These are phyloP conservation scores for Globisporangium nagaii DNA, from an alignment of 352 stramenopile genomes.

Conservation along the genomic window DNA sequence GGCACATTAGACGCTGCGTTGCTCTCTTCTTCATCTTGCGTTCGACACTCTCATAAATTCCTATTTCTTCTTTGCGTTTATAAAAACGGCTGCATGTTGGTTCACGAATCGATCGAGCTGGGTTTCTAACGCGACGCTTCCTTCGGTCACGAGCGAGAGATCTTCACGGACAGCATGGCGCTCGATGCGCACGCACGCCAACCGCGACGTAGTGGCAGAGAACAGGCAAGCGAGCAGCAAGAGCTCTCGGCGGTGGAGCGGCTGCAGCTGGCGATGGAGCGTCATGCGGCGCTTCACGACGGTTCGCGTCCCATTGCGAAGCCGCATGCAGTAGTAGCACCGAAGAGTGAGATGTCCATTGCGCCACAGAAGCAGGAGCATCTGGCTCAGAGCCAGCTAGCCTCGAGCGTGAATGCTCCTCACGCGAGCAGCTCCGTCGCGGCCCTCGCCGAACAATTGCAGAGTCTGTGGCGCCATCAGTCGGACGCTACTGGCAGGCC, in stretches of 20 bases:
- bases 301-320: background rate
- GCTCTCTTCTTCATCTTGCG: background rate
- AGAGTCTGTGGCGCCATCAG: slow-evolving; percentile 16
- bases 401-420: background rate
- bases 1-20: slow-evolving; percentile 25
- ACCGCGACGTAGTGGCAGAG: background rate
- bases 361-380: background rate
- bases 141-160: too few species aligned
- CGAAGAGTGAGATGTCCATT: too few species aligned
- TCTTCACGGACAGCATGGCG: too few species aligned
- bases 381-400: background rate
- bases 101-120: too few species aligned
- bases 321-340: too few species aligned
- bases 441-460: slow-evolving; percentile 22
- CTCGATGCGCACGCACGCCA: background rate
- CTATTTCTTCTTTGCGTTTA: too few species aligned
- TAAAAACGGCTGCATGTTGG: too few species aligned
- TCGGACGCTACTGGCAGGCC: background rate
- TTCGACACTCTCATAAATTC: too few species aligned
- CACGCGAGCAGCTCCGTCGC: slow-evolving; percentile 9
- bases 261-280: slow-evolving; percentile 16
- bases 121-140: too few species aligned
- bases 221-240: background rate
- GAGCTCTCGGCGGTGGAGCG: slow-evolving; percentile 19
- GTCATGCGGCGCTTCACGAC: slow-evolving; percentile 4